phyloP scores from a whole-genome alignment of 164 flowering plant species.

The Aristolochia fimbriata region DNA sequence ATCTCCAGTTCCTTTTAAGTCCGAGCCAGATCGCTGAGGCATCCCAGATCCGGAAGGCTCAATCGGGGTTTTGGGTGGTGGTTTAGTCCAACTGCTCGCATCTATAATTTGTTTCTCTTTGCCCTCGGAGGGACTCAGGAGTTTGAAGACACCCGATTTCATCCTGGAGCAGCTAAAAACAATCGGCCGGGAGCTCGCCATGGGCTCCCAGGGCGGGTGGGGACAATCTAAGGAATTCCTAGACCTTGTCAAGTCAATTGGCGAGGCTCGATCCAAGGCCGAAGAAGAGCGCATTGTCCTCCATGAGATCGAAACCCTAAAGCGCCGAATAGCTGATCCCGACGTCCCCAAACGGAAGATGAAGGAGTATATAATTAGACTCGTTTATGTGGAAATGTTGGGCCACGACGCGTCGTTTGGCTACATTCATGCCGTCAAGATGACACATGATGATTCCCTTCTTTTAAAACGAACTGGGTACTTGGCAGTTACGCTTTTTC shows the following conservation, averaged over 20 bases:
- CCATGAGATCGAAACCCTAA: constrained; percentile 79
- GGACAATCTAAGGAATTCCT: constrained; percentile 91
- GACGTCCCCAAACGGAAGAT: constrained; percentile 84
- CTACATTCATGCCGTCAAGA: constrained; percentile 96
- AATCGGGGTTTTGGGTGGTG: too few relatives aligned
- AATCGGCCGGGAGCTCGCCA: constrained; percentile 96
- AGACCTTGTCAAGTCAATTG: constrained; percentile 92
- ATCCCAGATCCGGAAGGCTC: too few relatives aligned
- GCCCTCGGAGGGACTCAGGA: too few relatives aligned
- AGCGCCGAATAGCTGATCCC: constrained; percentile 62
- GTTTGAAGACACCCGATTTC: too few relatives aligned
- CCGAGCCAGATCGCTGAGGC: too few relatives aligned
- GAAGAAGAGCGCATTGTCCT: constrained; percentile 93
- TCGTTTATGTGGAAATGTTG: constrained; percentile 90
- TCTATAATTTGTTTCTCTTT: too few relatives aligned
- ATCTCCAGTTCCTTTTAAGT: too few relatives aligned
- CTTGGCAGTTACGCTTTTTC: constrained; percentile 81
- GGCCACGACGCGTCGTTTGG: constrained; percentile 99
- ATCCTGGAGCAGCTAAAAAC: constrained; percentile 90
- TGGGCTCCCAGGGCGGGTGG: constrained; percentile 91
- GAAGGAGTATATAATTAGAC: constrained; percentile 91
- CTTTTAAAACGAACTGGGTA: constrained; percentile 81
- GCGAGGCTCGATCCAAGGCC: constrained; percentile 93
- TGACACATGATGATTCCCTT: constrained; percentile 83
- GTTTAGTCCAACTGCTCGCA: too few relatives aligned